Percentiles rank a stretch among this genome's conserved stretches.
phyloP scores from a whole-genome alignment of 2,329 filamentous ascomycete genomes.

The Cladophialophora immunda region DNA sequence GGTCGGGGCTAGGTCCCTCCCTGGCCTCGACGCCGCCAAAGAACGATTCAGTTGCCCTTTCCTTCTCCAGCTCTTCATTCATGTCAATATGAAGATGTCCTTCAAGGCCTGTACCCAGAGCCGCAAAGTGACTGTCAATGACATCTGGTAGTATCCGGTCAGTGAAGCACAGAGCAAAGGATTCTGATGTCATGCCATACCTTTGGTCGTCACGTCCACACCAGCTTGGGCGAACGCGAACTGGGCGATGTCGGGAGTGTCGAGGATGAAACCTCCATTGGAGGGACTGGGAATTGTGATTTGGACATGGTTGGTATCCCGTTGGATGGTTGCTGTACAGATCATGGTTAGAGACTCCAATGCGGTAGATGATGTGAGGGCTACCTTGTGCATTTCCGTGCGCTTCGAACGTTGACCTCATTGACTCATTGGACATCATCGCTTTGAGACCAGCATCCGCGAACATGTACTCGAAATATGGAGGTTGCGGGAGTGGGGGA shows the following conservation, averaged over 20 bases:
- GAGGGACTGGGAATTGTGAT: not conserved
- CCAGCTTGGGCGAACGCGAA: constrained; percentile 28
- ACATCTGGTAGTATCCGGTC: not conserved
- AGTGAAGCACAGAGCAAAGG: not conserved
- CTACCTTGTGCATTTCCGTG: constrained; percentile 12
- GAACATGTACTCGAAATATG: constrained; percentile 31
- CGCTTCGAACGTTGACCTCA: constrained; percentile 3
- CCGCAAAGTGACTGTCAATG: constrained; percentile 16
- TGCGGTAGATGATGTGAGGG: not conserved
- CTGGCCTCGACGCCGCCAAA: constrained; percentile 10
- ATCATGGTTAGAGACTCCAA: not conserved
- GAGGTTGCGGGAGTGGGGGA: constrained; percentile 27
- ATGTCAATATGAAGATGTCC: constrained; percentile 3
- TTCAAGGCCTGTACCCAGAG: constrained; percentile 17
- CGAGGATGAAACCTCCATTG: constrained; percentile 8
- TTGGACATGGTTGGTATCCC: not conserved
- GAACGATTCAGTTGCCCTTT: constrained; percentile 11
- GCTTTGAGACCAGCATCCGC: constrained; percentile 26
- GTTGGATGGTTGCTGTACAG: not conserved
- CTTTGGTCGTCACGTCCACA: constrained; percentile 24
- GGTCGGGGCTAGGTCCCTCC: constrained; percentile 1
- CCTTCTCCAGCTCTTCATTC: constrained; percentile 11
- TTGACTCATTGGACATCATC: constrained; percentile 1
- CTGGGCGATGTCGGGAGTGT: constrained; percentile 17
- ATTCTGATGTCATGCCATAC: not conserved